Evolutionary conservation across 306 rosid genomes (phyloP).

Genomic region (Gillenia trifoliata): DNA sequence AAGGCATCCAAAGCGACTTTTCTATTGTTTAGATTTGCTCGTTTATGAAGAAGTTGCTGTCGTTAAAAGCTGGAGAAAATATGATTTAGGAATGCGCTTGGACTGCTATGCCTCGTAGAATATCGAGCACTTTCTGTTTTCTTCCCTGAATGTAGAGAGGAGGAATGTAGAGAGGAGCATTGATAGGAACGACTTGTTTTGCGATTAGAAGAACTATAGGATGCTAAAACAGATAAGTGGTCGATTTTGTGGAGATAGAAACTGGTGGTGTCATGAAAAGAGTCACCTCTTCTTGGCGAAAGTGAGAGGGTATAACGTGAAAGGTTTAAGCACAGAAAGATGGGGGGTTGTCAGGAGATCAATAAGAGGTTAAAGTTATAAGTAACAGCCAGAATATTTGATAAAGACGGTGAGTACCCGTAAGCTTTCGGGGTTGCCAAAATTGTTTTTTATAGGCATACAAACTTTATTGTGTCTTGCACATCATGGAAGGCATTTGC

Average conservation of each 20-base stretch:
- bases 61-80: neutral
- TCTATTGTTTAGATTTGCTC: neutral
- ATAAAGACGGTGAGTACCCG: no score
- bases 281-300: neutral
- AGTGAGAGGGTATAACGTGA: neutral
- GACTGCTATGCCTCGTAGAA: neutral
- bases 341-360: neutral
- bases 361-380: neutral
- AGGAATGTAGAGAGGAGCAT: no score
- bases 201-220: neutral
- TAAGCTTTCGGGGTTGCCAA: neutral
- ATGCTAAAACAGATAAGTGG: neutral
- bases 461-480: neutral
- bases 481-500: neutral
- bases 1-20: neutral
- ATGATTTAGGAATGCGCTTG: neutral
- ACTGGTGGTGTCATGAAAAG: neutral
- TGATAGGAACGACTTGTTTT: neutral
- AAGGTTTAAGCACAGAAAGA: neutral
- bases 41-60: neutral
- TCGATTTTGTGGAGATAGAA: neutral
- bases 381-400: no score
- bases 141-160: neutral
- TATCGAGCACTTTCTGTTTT: neutral
- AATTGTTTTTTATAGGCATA: neutral